These are phyloP conservation scores for Boletus vermiculosoides DNA, from an alignment of 768 basidiomycete genomes.

Conservation along the genomic window DNA sequence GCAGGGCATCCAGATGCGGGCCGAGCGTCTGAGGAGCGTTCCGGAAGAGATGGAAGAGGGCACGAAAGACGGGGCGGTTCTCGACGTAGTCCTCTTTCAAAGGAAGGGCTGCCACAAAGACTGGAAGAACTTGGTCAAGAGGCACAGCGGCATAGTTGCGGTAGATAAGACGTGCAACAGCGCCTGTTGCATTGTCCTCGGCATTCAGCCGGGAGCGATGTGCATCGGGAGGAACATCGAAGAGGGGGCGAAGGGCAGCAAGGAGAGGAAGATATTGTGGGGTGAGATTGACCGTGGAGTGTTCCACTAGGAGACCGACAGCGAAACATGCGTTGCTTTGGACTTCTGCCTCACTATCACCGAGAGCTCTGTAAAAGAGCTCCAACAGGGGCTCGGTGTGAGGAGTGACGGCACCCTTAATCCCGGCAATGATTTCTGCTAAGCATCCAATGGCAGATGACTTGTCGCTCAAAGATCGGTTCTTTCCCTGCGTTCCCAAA, in stretches of 20 bases:
- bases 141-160: conserved; percentile 79
- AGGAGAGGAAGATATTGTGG: conserved; percentile 80
- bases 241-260: conserved; percentile 75
- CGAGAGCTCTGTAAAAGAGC: conserved; percentile 79
- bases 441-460: conserved; percentile 92
- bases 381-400: conserved; percentile 80
- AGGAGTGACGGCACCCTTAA: conserved; percentile 83
- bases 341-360: conserved; percentile 88
- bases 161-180: conserved; percentile 82
- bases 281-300: conserved; percentile 78
- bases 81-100: conserved; percentile 87
- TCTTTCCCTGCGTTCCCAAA: conserved; percentile 59
- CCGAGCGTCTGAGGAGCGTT: conserved; percentile 67
- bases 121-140: conserved; percentile 86
- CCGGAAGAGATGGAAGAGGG: conserved; percentile 85
- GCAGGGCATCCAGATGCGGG: conserved; percentile 74
- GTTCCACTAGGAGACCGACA: conserved; percentile 85
- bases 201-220: conserved; percentile 74
- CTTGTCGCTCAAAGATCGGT: conserved; percentile 84
- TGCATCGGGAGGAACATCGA: conserved; percentile 62
- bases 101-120: conserved; percentile 80
- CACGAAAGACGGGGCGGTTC: conserved; percentile 85
- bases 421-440: conserved; percentile 92
- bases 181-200: conserved; percentile 95
- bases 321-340: conserved; percentile 97